phyloP scores from a whole-genome alignment of 129 eudicot genomes.

The Tagetes patula region DNA sequence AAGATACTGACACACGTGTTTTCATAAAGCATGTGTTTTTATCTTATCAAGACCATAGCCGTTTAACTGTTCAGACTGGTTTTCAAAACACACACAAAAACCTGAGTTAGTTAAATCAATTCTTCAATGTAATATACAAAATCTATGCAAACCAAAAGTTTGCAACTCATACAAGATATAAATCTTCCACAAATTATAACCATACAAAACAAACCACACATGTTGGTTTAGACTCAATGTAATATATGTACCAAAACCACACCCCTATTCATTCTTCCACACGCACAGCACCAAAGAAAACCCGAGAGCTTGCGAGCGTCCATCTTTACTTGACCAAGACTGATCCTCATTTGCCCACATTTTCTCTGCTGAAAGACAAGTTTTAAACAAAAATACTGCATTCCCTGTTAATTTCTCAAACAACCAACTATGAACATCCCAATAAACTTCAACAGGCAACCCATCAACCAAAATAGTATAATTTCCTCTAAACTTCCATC shows the following conservation, averaged over 20 bases:
- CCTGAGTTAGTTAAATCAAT: neutral
- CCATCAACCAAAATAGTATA: constrained; percentile 65
- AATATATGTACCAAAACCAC: constrained; percentile 17
- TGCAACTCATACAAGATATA: neutral
- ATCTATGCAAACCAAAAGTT: constrained; percentile 16
- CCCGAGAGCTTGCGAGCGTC: constrained; percentile 41
- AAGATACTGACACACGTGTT: no score
- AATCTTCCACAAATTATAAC: neutral
- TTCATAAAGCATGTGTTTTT: no score
- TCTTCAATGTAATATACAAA: constrained; percentile 19
- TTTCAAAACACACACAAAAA: neutral
- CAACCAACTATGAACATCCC: constrained; percentile 78
- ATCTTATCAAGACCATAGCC: neutral
- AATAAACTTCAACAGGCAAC: constrained; percentile 60
- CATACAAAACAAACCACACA: neutral
- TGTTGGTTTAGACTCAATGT: neutral
- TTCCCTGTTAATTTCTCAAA: constrained; percentile 48
- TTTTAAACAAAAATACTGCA: constrained; percentile 66
- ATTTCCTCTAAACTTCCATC: constrained; percentile 76
- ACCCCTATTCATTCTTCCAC: constrained; percentile 65
- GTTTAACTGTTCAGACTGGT: neutral
- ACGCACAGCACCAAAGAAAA: constrained; percentile 70
- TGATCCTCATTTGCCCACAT: constrained; percentile 37
- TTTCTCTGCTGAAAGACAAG: constrained; percentile 47
- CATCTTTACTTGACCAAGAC: constrained; percentile 37